Base-by-base conservation (phyloP, 1,284 basidiomycete species). In the Phylloporus sp. region DNA sequence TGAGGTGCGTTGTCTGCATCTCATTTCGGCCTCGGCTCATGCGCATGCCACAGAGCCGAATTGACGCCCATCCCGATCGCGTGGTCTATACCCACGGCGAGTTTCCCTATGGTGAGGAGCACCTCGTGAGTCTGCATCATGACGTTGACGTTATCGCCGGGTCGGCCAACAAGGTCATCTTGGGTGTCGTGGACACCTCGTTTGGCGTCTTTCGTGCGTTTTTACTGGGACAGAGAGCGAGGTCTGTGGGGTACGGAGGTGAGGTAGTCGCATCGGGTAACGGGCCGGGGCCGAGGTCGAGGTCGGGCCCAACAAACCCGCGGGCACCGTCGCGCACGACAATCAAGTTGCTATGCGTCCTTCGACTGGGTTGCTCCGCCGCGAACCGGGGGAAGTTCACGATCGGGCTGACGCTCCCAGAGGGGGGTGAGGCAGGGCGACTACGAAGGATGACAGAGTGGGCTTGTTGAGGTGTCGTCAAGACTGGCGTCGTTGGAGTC, bases 101-200 rank as follows among this genome's bases (percentile, higher is more conserved):
- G 10, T 37, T 2, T 10, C n/a, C n/a, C n/a, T n/a, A 4, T 3
- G 42, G 60, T 8, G 67, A 63, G 4, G 63, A 65, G 78, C 78
- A 69, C 70, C 77, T 79, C 7, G 79, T 85, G 7, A 82, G 86
- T 63, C 76, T 92, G 22, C 83, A 89, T 68, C 91, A 94, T 70
- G 90, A 90, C 72, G 93, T 95, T 4, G 92, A 94, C 64, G 91
- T 91, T 18, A 83, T 96, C 39, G 86, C 93, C 0, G 92, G 87
- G 15, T 91, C 91, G 0, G 94, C 94, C 18, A 94, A 93, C 75
- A 37, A 37, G 34, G 34, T 37, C 34, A 37, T 37, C 34, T n/a
- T 51, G 82, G 94, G 93, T 24, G 94, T 96, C 44, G 90, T 96
- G 57, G 94, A 95, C 72, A 88, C 92, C 1, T 93, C 86, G 17